Evolutionary conservation across 208 protist genomes (phyloP).

Genomic region (Crithidia brevicula): DNA sequence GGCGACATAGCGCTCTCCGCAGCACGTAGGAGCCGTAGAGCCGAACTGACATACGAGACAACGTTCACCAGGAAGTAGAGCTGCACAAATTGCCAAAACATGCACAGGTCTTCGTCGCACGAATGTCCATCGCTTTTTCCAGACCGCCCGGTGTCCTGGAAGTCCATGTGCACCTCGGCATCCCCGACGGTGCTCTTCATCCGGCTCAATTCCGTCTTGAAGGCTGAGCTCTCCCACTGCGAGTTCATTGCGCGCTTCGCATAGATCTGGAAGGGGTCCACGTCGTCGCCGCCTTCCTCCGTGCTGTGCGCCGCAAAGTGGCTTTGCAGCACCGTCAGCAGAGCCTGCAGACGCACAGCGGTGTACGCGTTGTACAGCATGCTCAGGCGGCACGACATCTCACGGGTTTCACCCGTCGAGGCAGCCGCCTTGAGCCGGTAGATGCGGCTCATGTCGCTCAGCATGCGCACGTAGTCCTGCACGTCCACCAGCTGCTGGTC

Average conservation of each 20-base stretch:
- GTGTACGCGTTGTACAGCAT: slow-evolving; percentile 7
- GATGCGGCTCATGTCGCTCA: background rate
- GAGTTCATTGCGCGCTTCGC: background rate
- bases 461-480: slow-evolving; percentile 3
- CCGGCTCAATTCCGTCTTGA: background rate
- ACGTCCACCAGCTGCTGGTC: background rate
- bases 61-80: background rate
- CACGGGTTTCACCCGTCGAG: background rate
- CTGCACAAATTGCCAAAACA: slow-evolving; percentile 3
- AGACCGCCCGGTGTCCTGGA: background rate
- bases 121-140: background rate
- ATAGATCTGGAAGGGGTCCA: background rate
- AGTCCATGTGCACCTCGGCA: background rate
- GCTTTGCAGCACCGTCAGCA: background rate
- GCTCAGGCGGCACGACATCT: background rate
- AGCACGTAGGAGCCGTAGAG: background rate
- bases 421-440: background rate
- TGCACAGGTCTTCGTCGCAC: background rate
- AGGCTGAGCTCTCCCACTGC: background rate
- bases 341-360: background rate
- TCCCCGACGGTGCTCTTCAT: background rate
- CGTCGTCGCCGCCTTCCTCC: background rate
- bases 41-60: background rate
- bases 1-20: background rate
- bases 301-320: slow-evolving; percentile 4